Conservation (phyloP, 352 stramenopile genomes). For the Blastocystis sp. region DNA sequence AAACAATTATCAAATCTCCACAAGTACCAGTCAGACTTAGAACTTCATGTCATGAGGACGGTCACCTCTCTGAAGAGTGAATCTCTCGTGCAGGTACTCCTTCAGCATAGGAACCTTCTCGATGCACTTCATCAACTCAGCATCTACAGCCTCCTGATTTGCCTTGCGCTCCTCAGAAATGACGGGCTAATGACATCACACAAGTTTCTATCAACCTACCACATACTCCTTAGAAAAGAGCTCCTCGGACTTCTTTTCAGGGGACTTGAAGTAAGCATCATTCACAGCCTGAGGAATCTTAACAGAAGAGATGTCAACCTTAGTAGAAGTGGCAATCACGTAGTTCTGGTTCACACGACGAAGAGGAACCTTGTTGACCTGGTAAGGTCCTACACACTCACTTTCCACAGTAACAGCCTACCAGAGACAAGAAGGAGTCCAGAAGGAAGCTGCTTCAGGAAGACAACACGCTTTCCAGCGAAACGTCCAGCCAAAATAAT, state of each 20-base stretch:
- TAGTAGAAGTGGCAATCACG: slow-evolving; percentile 96
- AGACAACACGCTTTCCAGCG: slow-evolving; percentile 94
- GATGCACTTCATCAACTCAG: slow-evolving; percentile 78
- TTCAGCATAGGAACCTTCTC: slow-evolving; percentile 87
- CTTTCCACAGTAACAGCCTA: neutral
- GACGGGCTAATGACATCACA: slow-evolving; percentile 83
- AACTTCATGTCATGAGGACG: slow-evolving; percentile 98
- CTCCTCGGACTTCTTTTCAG: slow-evolving; percentile 83
- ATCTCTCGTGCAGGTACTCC: slow-evolving; percentile 95
- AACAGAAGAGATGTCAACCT: slow-evolving; percentile 87
- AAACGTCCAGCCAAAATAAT: slow-evolving; percentile 94
- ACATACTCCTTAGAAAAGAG: slow-evolving; percentile 81
- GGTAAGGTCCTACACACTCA: slow-evolving; percentile 87
- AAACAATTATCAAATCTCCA: slow-evolving; percentile 51
- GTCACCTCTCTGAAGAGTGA: slow-evolving; percentile 94
- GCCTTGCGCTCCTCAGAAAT: slow-evolving; percentile 94
- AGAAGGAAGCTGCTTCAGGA: slow-evolving; percentile 91
- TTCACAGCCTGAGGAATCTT: slow-evolving; percentile 83
- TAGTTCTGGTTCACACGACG: slow-evolving; percentile 96
- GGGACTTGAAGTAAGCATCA: slow-evolving; percentile 92
- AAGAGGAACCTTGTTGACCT: slow-evolving; percentile 96
- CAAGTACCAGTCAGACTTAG: slow-evolving; percentile 77
- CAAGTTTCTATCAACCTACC: slow-evolving; percentile 85
- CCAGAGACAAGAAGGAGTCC: slow-evolving; percentile 77
- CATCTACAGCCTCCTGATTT: slow-evolving; percentile 96